Percentiles rank a stretch among this genome's conserved stretches.
Evolutionary conservation across 2,329 filamentous ascomycete genomes (phyloP).

Genomic region (Penicillium polonicum): DNA sequence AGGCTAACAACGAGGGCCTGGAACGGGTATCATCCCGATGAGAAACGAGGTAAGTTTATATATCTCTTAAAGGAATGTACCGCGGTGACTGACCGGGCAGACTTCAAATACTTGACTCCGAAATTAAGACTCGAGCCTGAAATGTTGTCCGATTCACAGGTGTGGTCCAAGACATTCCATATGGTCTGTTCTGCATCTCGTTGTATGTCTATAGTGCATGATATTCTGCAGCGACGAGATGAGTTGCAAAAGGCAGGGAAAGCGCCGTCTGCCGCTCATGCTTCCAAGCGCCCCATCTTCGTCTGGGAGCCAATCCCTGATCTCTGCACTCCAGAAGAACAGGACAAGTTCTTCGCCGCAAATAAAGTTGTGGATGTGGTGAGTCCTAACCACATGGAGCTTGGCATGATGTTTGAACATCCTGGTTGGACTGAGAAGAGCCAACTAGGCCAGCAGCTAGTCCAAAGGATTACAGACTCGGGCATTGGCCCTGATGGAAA

Average conservation of each 20-base stretch:
- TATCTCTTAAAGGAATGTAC: not conserved
- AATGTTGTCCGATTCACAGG: slow-evolving; percentile 65
- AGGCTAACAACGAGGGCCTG: slow-evolving; percentile 84
- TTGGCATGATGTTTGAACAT: slow-evolving; percentile 78
- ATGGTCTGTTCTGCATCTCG: slow-evolving; percentile 78
- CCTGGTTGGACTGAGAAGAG: slow-evolving; percentile 35
- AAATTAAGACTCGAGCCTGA: slow-evolving; percentile 76
- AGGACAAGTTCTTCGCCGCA: slow-evolving; percentile 54
- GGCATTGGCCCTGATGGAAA: slow-evolving; percentile 40
- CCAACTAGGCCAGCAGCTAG: slow-evolving; percentile 32
- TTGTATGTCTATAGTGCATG: slow-evolving; percentile 71
- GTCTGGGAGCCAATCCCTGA: slow-evolving; percentile 97
- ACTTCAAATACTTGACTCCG: slow-evolving; percentile 84
- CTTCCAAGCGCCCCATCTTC: slow-evolving; percentile 64
- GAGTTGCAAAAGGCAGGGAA: slow-evolving; percentile 30
- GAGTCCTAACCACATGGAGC: slow-evolving; percentile 82
- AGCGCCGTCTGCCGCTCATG: slow-evolving; percentile 28
- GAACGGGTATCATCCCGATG: slow-evolving; percentile 79
- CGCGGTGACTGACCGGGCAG: slow-evolving; percentile 40
- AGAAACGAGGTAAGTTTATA: slow-evolving; percentile 54
- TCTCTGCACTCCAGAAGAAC: slow-evolving; percentile 69
- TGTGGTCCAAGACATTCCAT: slow-evolving; percentile 77
- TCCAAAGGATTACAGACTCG: slow-evolving; percentile 35
- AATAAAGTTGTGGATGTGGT: slow-evolving; percentile 58
- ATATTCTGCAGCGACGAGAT: slow-evolving; percentile 60